Conservation (phyloP, 2,329 filamentous ascomycete species). For the Phaeosphaeriaceae sp. region DNA sequence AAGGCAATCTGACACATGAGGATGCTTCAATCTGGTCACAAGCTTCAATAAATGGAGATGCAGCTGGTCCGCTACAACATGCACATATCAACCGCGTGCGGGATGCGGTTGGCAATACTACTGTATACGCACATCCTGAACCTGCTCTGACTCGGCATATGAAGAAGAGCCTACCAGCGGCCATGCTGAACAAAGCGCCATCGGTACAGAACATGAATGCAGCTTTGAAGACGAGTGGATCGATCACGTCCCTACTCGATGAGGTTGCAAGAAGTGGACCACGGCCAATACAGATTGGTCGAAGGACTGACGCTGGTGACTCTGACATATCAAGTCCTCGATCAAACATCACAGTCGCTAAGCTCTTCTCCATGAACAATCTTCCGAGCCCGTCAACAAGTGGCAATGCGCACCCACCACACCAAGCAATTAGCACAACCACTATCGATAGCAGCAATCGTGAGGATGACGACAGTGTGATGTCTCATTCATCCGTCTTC, state of each 20-base stretch:
- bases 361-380: background rate
- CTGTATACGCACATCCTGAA: background rate
- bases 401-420: background rate
- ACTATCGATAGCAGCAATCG: background rate
- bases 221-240: slow-evolving; percentile 20
- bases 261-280: slow-evolving; percentile 3
- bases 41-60: background rate
- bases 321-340: background rate
- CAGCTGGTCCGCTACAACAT: background rate
- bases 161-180: slow-evolving; percentile 1
- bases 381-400: no score
- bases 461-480: slow-evolving; percentile 10
- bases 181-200: slow-evolving; percentile 14
- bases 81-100: background rate
- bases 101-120: no score
- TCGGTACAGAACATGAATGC: slow-evolving; percentile 31
- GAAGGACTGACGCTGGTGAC: background rate
- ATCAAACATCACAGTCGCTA: background rate
- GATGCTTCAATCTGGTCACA: background rate
- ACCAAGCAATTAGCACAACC: background rate
- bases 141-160: background rate
- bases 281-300: slow-evolving; percentile 19
- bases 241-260: slow-evolving; percentile 5
- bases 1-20: background rate
- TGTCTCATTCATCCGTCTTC: slow-evolving; percentile 5